phyloP scores from a whole-genome alignment of 2,329 filamentous ascomycete species.

The Cytospora schulzeri region DNA sequence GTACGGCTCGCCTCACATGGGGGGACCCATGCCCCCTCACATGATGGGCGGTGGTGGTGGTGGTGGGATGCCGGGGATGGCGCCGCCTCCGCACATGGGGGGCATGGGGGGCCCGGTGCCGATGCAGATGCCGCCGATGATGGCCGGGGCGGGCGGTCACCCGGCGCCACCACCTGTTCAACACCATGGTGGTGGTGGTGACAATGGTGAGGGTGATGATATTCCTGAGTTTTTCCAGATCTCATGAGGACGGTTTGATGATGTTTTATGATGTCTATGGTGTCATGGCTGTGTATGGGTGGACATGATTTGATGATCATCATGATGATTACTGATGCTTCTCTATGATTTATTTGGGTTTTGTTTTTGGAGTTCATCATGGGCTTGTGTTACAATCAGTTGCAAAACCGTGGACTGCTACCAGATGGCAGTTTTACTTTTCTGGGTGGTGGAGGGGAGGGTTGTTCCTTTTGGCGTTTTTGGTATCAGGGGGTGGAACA shows the following conservation, averaged over 20 bases:
- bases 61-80: conserved; percentile 23
- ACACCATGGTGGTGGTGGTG: background rate
- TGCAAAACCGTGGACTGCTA: background rate
- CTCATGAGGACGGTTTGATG: background rate
- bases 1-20: conserved; percentile 8
- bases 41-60: background rate
- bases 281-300: background rate
- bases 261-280: no score
- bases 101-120: no score
- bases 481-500: conserved; percentile 11
- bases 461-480: background rate
- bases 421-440: background rate
- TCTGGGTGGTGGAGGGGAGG: no score
- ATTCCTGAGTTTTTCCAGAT: conserved; percentile 13
- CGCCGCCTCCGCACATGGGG: conserved; percentile 10
- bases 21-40: conserved; percentile 5
- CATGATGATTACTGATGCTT: no score
- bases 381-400: background rate
- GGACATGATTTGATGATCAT: background rate
- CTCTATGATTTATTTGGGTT: background rate
- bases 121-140: conserved; percentile 10
- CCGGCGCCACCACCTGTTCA: background rate
- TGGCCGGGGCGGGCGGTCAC: background rate
- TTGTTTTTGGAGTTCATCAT: background rate
- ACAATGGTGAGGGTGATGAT: conserved; percentile 5